Base-by-base conservation (phyloP, 2,329 filamentous ascomycete species). In the Penicillium hesseltinei region DNA sequence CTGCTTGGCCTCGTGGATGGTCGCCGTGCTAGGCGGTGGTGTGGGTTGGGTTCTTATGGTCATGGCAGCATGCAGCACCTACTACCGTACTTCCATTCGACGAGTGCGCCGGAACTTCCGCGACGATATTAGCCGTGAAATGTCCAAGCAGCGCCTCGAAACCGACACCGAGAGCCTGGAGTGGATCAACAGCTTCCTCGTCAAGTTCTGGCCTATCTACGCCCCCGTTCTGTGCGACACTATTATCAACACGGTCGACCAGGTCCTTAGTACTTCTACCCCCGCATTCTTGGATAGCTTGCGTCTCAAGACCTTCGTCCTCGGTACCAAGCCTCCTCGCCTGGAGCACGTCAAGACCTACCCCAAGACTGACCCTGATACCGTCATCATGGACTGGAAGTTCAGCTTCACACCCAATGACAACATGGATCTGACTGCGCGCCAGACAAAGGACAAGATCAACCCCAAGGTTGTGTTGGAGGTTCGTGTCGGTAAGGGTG, bases 131-230 rank as follows among this genome's bases (percentile, higher is more conserved):
- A 88, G 88, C 59, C 88, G 94, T 53, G 92, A 97, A 74, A 83
- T 97, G 81, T 88, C 89, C 13, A 90, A 97, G 75, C 88, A 88
- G 75, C 90, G 84, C 68, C 80, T 99, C 53, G 94, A 97, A 67
- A 94, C 87, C 9, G 94, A 99, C 66, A 87, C 86, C 27, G 94
- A 99, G 77, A 94, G 90, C 56, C 81, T 99, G 48, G 94, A 99
- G 75, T 99, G 94, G 94, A 97, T 99, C 75, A 99, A 99, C 81
- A 96, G 91, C 67, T 99, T 99, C 78, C 74, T 99, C 67, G 87
- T 95, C 77, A 99, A 99, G 74, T 99, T 99, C 79, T 99, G 94
- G 94, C 94, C 94, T 61, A 99, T 99, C 69, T 97, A 96, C 73
- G 91, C 94, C 54, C 94, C 94, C 1, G 91, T 97, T 10, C 84